phyloP scores from a whole-genome alignment of 352 stramenopile genomes.

The Hyaloperonospora arabidopsidis region DNA sequence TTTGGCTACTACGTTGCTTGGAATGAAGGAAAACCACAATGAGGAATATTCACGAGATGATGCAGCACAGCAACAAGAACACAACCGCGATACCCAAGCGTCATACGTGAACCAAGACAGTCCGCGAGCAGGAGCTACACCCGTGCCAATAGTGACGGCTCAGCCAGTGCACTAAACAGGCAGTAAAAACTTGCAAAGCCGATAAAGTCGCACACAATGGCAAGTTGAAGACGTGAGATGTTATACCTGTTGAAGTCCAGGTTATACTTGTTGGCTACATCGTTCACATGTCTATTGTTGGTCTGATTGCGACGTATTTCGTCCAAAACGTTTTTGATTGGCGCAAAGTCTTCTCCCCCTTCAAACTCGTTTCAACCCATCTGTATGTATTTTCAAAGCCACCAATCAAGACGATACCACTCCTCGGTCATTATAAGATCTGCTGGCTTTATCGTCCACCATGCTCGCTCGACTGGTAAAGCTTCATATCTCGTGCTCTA shows the following conservation, averaged over 20 bases:
- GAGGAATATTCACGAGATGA: neutral
- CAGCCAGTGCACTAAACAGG: constrained; percentile 1
- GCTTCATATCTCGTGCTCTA: neutral
- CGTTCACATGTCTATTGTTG: no score
- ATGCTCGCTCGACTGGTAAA: constrained; percentile 37
- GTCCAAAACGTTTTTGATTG: no score
- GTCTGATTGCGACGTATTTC: no score
- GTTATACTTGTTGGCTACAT: no score
- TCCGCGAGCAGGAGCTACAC: constrained; percentile 10
- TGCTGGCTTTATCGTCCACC: constrained; percentile 2
- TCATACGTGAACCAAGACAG: constrained; percentile 11
- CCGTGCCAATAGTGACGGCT: constrained; percentile 14
- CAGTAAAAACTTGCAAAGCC: neutral
- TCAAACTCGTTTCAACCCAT: neutral
- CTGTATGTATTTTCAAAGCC: no score
- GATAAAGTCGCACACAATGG: neutral
- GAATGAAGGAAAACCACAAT: constrained; percentile 20
- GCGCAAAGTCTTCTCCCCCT: no score
- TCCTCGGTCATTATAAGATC: constrained; percentile 23
- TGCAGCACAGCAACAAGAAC: constrained; percentile 3
- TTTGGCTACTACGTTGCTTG: constrained; percentile 38
- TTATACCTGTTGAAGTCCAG: neutral
- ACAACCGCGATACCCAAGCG: neutral
- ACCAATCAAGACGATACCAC: no score
- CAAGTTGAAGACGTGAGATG: neutral